Percentiles rank a stretch among this genome's conserved stretches.
These are phyloP conservation scores for Saksenaea vasiformis DNA, from an alignment of 371 early-diverging fungal species.

Conservation along the genomic window DNA sequence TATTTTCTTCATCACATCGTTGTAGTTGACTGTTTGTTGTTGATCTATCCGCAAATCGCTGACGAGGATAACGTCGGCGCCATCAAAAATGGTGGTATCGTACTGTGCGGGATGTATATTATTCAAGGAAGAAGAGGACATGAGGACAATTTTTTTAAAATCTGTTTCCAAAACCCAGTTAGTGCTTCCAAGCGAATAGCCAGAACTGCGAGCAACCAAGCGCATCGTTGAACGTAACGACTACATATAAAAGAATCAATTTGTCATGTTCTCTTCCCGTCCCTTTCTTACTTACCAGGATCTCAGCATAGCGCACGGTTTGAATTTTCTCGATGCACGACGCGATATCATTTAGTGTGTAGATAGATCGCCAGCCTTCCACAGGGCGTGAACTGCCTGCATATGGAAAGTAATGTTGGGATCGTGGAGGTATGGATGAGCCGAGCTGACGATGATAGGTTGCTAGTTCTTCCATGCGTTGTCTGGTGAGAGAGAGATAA, in stretches of 20 bases:
- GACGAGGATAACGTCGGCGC: slow-evolving; percentile 59
- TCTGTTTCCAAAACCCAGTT: slow-evolving; percentile 75
- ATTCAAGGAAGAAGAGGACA: slow-evolving; percentile 64
- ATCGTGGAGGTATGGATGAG: slow-evolving; percentile 20
- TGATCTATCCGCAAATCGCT: slow-evolving; percentile 36
- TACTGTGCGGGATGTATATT: slow-evolving; percentile 73
- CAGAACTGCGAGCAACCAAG: slow-evolving; percentile 64
- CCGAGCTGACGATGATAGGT: slow-evolving; percentile 47
- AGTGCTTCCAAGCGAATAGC: slow-evolving; percentile 68
- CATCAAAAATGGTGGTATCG: slow-evolving; percentile 57
- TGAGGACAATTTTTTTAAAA: slow-evolving; percentile 61
- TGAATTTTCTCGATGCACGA: slow-evolving; percentile 68
- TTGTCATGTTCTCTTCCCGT: slow-evolving; percentile 24
- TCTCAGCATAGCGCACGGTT: slow-evolving; percentile 64
- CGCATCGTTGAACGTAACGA: slow-evolving; percentile 43
- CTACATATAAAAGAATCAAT: slow-evolving; percentile 9
- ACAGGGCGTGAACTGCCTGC: not conserved
- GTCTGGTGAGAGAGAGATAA: slow-evolving; percentile 28
- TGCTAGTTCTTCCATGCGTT: slow-evolving; percentile 71
- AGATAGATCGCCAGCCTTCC: slow-evolving; percentile 52
- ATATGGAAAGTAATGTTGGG: slow-evolving; percentile 6
- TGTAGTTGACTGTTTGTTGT: slow-evolving; percentile 12
- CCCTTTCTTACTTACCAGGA: slow-evolving; percentile 41
- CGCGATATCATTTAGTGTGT: slow-evolving; percentile 59
- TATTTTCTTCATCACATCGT: slow-evolving; percentile 20